These are phyloP conservation scores for Xylariaceae sp. DNA, from an alignment of 2,329 filamentous ascomycete genomes.

Conservation along the genomic window DNA sequence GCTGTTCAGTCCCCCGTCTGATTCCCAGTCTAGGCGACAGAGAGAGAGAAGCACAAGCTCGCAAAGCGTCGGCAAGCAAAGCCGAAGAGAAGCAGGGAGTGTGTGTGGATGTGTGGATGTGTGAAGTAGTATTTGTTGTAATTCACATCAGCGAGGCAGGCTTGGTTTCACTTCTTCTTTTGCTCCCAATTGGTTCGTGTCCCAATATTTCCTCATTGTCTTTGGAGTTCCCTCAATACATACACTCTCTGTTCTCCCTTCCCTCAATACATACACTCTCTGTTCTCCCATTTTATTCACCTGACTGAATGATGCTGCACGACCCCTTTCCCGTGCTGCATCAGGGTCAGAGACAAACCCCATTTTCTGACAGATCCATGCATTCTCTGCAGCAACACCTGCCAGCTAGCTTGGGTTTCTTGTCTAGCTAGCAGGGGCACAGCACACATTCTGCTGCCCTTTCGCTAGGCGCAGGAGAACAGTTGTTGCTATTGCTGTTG, in stretches of 20 bases:
- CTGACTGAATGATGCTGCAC: constrained; percentile 34
- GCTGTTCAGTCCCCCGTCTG: constrained; percentile 10
- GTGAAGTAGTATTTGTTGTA: constrained; percentile 8
- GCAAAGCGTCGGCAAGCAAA: constrained; percentile 5
- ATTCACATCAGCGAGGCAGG: constrained; percentile 12
- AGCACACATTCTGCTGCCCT: background rate
- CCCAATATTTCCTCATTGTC: constrained; percentile 13
- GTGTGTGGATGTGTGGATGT: background rate
- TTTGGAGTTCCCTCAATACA: constrained; percentile 2
- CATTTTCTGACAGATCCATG: constrained; percentile 35
- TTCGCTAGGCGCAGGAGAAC: background rate
- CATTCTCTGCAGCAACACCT: constrained; percentile 6
- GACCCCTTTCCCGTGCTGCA: constrained; percentile 26
- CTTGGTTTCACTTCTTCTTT: too few species aligned
- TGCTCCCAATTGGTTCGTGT: constrained; percentile 33
- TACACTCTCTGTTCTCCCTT: constrained; percentile 6
- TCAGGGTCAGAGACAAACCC: constrained; percentile 32
- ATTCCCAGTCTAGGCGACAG: constrained; percentile 10
- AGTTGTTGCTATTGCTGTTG: too few species aligned
- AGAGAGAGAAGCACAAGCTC: constrained; percentile 7
- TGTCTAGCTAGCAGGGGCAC: background rate
- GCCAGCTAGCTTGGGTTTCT: constrained; percentile 6
- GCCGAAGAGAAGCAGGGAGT: background rate
- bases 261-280: constrained; percentile 12
- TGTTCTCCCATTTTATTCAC: constrained; percentile 24